Evolutionary conservation across 2,329 filamentous ascomycete species (phyloP), one percentile per base, ranked within the genome.

Genomic region (Aplosporella prunicola): DNA sequence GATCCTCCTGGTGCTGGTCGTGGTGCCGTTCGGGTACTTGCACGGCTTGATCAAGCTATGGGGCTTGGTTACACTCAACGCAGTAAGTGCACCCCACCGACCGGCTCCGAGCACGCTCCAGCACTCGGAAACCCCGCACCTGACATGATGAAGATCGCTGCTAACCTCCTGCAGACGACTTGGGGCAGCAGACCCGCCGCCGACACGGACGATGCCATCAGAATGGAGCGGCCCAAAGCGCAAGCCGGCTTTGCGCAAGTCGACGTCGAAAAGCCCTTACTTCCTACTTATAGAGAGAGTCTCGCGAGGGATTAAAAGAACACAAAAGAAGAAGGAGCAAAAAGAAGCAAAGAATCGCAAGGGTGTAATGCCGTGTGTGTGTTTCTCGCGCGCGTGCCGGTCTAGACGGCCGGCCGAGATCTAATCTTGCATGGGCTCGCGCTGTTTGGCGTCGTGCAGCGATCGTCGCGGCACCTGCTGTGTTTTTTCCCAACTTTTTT

Each of bases 101-200:
- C 39, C 20, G 22, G 23, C 13, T 29, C 20, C 8, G 14, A n/a
- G 10, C 15, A 29, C 26, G 23, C 35, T 41, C 35, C 27, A n/a
- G 34, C 26, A 26, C 28, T 31, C 23, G 30, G 30, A 17, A 26
- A 41, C 32, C 33, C 30, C 39, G 32, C 39, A 41, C 32, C 17
- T 9, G 16, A 11, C 14, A 3, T 30, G 22, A 24, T 24, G 22
- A n/a, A 8, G 22, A n/a, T 20, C 17, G 10, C 23, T 29, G 29
- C 40, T 45, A 22, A 45, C 37, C 24, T 4, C 35, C 15, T 28
- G 41, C 56, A 95, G 88, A 95, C 88, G 29, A 89, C 87, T 35
- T 95, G 88, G 88, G 88, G 88, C 55, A 94, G 86, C 63, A 81
- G 88, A 61, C 84, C 86, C 51, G 88, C 91, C 51, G 88, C 86